phyloP scores from a whole-genome alignment of 2,329 filamentous ascomycete genomes.

The Didymella pomorum region DNA sequence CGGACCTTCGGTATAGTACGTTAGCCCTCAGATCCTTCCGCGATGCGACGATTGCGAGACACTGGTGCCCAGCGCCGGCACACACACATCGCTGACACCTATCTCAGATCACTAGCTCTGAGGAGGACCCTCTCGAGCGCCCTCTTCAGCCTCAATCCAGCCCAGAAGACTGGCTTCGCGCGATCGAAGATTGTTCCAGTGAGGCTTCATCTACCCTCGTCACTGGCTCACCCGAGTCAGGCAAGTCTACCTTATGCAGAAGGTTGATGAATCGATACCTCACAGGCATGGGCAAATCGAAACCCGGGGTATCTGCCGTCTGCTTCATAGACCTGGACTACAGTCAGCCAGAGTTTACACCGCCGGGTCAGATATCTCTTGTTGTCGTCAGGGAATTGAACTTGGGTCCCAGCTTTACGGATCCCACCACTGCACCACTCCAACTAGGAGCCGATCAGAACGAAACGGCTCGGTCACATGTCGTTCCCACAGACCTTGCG shows the following conservation, averaged over 20 bases:
- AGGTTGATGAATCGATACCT: slow-evolving; percentile 72
- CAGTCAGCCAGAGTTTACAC: slow-evolving; percentile 77
- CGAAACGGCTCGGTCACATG: slow-evolving; percentile 67
- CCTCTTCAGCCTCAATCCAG: slow-evolving; percentile 54
- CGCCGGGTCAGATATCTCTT: slow-evolving; percentile 74
- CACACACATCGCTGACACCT: slow-evolving; percentile 11
- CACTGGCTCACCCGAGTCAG: slow-evolving; percentile 74
- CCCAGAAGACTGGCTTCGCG: slow-evolving; percentile 67
- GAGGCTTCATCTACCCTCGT: slow-evolving; percentile 62
- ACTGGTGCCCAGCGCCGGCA: neutral
- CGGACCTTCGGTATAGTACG: slow-evolving; percentile 48
- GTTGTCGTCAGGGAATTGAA: slow-evolving; percentile 68
- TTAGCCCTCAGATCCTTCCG: slow-evolving; percentile 17
- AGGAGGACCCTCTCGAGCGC: slow-evolving; percentile 36
- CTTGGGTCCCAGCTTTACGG: slow-evolving; percentile 72
- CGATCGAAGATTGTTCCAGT: slow-evolving; percentile 48
- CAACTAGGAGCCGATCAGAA: slow-evolving; percentile 39
- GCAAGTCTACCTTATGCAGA: slow-evolving; percentile 77
- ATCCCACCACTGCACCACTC: slow-evolving; percentile 51
- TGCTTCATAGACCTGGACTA: slow-evolving; percentile 79
- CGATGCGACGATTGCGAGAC: neutral
- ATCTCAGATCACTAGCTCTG: slow-evolving; percentile 39
- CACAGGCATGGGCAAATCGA: slow-evolving; percentile 54
- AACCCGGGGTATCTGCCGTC: slow-evolving; percentile 50
- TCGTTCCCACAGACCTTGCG: slow-evolving; percentile 70